Conservation (phyloP, 2,329 filamentous ascomycete genomes). For the Phyllosticta capitalensis region DNA sequence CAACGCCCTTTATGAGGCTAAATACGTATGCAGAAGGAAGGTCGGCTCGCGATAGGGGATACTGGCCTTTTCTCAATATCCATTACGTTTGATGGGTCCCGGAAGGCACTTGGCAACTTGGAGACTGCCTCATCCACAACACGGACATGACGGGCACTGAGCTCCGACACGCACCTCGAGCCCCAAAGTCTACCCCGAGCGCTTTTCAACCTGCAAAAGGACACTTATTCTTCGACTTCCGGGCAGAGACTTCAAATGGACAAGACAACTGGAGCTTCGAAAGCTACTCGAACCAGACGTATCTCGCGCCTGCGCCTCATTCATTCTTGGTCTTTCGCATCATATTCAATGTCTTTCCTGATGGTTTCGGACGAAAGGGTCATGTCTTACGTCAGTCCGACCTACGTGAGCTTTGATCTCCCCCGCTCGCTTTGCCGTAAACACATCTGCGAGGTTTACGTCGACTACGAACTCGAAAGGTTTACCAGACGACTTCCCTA, state of each 20-base stretch:
- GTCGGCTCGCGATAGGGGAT: not conserved
- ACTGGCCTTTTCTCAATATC: not conserved
- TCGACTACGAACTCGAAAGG: not conserved
- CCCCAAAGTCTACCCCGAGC: too few relatives aligned
- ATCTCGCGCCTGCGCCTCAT: not conserved
- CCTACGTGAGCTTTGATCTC: not conserved
- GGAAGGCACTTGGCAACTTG: not conserved
- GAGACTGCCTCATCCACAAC: not conserved
- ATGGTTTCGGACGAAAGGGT: not conserved
- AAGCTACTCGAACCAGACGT: not conserved
- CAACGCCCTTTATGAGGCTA: not conserved
- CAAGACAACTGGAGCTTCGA: not conserved
- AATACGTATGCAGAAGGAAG: not conserved
- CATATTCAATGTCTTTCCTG: not conserved
- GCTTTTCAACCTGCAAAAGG: too few relatives aligned
- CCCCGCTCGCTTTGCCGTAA: not conserved
- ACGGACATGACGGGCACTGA: not conserved
- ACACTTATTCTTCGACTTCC: not conserved
- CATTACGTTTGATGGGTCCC: not conserved
- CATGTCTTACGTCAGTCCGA: not conserved
- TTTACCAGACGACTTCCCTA: not conserved
- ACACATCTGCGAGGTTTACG: not conserved
- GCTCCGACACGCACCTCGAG: too few relatives aligned
- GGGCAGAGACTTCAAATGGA: not conserved
- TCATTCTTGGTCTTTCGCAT: not conserved